These are phyloP conservation scores for Chenopodium berlandieri DNA, from an alignment of 148 eudicot species.

Conservation along the genomic window DNA sequence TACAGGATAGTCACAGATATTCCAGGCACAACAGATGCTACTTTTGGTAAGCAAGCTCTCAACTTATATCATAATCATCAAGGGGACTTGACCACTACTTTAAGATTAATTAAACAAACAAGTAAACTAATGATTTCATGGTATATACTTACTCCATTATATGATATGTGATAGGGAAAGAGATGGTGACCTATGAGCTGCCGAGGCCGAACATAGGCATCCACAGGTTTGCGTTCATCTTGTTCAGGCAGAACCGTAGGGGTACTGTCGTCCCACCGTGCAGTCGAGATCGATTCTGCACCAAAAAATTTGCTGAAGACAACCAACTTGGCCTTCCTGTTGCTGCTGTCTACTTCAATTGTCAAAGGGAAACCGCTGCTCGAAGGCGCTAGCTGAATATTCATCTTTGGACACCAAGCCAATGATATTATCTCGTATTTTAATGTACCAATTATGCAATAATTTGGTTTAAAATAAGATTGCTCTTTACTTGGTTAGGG, in stretches of 20 bases:
- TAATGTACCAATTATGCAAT: constrained; percentile 1
- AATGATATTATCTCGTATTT: not conserved
- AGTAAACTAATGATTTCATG: not conserved
- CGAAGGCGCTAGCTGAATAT: constrained; percentile 44
- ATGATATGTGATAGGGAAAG: constrained; percentile 48
- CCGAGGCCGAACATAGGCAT: constrained; percentile 93
- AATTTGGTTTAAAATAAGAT: not conserved
- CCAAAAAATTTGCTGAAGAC: constrained; percentile 54
- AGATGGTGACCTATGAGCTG: constrained; percentile 70
- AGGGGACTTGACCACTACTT: not conserved
- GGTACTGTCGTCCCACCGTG: constrained; percentile 35
- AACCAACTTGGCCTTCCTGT: constrained; percentile 66
- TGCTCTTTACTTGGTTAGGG: not conserved
- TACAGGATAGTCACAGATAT: constrained; percentile 85
- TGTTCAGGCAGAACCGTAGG: constrained; percentile 73
- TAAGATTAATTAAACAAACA: not conserved
- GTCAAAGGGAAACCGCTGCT: constrained; percentile 80
- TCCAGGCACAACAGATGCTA: constrained; percentile 86
- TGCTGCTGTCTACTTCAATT: constrained; percentile 83
- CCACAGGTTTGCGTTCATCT: constrained; percentile 81
- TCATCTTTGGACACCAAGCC: not conserved
- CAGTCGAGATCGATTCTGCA: constrained; percentile 60
- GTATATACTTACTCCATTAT: not conserved
- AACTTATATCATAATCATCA: not conserved
- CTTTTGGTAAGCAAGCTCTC: constrained; percentile 53